These are phyloP conservation scores for Pseudonectria buxi DNA, from an alignment of 2,329 filamentous ascomycete genomes.

Conservation along the genomic window DNA sequence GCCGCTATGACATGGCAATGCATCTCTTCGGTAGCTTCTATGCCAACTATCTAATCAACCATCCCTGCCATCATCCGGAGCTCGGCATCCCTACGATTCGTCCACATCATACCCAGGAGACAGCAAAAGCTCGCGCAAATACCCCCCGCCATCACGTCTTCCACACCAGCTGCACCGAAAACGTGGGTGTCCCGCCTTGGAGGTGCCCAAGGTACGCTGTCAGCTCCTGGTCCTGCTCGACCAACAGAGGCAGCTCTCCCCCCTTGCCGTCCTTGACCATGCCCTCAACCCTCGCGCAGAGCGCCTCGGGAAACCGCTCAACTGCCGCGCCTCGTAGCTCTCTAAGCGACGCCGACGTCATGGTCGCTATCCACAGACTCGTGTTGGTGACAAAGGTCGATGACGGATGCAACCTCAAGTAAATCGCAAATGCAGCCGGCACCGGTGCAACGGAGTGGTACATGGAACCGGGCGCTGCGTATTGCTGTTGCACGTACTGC, in stretches of 20 bases:
- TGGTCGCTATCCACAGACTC: slow-evolving; percentile 60
- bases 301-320: slow-evolving; percentile 52
- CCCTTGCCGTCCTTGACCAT: slow-evolving; percentile 54
- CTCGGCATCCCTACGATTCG: no score
- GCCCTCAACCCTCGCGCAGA: slow-evolving; percentile 58
- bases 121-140: no score
- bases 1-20: no score
- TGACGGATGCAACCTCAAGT: slow-evolving; percentile 61
- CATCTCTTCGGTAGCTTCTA: no score
- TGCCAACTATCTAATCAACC: no score
- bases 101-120: no score
- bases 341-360: slow-evolving; percentile 50
- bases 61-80: no score
- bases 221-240: slow-evolving; percentile 66
- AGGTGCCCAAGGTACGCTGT: slow-evolving; percentile 64
- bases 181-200: slow-evolving; percentile 37
- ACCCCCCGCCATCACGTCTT: slow-evolving; percentile 13
- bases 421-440: slow-evolving; percentile 46
- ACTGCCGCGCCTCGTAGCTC: slow-evolving; percentile 58
- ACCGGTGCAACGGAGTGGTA: slow-evolving; percentile 17
- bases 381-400: slow-evolving; percentile 46
- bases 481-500: slow-evolving; percentile 26
- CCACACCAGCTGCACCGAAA: slow-evolving; percentile 35
- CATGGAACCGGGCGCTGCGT: slow-evolving; percentile 15
- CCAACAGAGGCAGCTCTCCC: slow-evolving; percentile 54